Percentiles rank a stretch among this genome's conserved stretches.
Evolutionary conservation across 495 filamentous ascomycete species (phyloP).

Genomic region (Talaromyces liani): DNA sequence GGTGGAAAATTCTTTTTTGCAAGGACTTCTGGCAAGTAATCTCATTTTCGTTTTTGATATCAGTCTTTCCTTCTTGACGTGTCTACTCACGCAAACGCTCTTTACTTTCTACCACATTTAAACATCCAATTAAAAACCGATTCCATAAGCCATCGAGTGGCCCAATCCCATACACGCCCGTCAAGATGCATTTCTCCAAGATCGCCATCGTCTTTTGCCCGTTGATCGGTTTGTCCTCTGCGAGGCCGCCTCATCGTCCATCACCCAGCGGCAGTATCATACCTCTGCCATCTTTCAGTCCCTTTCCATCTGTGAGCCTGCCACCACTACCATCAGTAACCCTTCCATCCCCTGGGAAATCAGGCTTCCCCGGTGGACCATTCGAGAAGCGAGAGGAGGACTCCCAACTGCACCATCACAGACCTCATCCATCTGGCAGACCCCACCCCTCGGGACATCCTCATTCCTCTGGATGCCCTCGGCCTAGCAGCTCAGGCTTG

Average conservation of each 20-base stretch:
- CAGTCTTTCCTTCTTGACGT: not conserved
- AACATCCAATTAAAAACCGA: not conserved
- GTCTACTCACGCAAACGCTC: not conserved
- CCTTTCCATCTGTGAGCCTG: not conserved
- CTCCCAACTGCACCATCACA: not conserved
- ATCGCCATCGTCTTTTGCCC: not conserved
- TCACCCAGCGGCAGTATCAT: not conserved
- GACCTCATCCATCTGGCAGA: not conserved
- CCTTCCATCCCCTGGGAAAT: not conserved
- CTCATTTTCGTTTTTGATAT: not conserved
- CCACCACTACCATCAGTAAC: not conserved
- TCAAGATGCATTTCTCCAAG: constrained; percentile 4
- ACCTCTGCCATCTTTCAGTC: not conserved
- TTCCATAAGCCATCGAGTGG: not conserved
- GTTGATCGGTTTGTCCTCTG: constrained; percentile 5
- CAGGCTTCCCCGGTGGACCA: not conserved
- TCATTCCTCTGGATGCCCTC: not conserved
- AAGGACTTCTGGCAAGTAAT: not conserved
- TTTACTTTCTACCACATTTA: not conserved
- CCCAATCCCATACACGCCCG: not conserved
- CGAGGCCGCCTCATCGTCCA: not conserved
- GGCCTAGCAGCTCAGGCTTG: not conserved
- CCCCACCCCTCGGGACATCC: not conserved
- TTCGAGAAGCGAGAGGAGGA: not conserved
- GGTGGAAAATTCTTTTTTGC: not conserved